Percentiles rank a stretch among this genome's conserved stretches.
These are phyloP conservation scores for Acer campestre DNA, from an alignment of 345 rosid genomes.

Conservation along the genomic window DNA sequence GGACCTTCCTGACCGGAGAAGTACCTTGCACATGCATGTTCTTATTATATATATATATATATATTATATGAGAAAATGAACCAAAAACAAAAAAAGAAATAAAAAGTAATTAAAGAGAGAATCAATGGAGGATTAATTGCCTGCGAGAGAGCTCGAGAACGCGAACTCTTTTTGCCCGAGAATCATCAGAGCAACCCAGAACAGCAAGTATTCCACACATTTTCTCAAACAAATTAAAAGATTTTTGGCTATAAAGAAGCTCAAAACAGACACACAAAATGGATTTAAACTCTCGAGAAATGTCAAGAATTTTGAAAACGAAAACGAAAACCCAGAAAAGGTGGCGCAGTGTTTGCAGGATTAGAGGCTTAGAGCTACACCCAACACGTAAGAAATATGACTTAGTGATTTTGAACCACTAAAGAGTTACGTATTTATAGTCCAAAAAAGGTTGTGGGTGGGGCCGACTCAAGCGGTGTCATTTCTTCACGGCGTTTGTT, in stretches of 20 bases:
- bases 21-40: too few relatives aligned
- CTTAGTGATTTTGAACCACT: not conserved
- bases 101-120: not conserved
- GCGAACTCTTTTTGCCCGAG: conserved; percentile 93
- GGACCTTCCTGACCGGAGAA: too few relatives aligned
- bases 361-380: conserved; percentile 21
- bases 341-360: conserved; percentile 14
- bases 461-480: not conserved
- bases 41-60: too few relatives aligned
- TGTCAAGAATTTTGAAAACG: too few relatives aligned
- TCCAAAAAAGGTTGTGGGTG: not conserved
- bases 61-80: too few relatives aligned
- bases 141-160: conserved; percentile 99
- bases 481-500: conserved; percentile 3
- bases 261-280: not conserved
- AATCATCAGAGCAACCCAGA: conserved; percentile 89
- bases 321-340: conserved; percentile 11
- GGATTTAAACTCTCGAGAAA: not conserved
- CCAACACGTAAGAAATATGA: not conserved
- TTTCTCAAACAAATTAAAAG: not conserved
- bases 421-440: conserved; percentile 36
- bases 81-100: not conserved
- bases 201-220: conserved; percentile 99
- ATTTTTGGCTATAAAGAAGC: not conserved
- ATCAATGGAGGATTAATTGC: conserved; percentile 28